Percentiles rank a stretch among this genome's conserved stretches.
phyloP scores from a whole-genome alignment of 192 early-diverging fungal species.

The Geranomyces variabilis region DNA sequence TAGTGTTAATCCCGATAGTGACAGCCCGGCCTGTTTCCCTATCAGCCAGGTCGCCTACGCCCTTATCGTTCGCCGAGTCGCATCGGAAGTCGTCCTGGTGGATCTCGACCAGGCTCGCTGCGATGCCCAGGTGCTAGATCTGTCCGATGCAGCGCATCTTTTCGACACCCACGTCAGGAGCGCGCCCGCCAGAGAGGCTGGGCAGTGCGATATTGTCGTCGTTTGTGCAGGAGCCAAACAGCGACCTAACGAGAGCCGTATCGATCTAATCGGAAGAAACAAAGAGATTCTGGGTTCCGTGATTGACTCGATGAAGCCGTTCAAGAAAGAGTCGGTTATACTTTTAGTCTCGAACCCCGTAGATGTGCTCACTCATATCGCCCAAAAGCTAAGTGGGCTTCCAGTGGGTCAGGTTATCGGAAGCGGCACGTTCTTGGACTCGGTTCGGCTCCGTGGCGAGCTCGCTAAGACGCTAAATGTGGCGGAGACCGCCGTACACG shows the following conservation, averaged over 20 bases:
- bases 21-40: not conserved
- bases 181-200: constrained; percentile 66
- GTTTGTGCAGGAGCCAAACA: constrained; percentile 86
- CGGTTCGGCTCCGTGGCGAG: constrained; percentile 67
- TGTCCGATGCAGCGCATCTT: constrained; percentile 78
- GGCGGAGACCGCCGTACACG: constrained; percentile 73
- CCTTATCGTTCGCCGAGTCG: constrained; percentile 4
- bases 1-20: too few species aligned
- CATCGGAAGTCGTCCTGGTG: constrained; percentile 24
- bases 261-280: constrained; percentile 76
- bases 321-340: constrained; percentile 66
- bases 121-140: constrained; percentile 79
- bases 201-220: constrained; percentile 82
- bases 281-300: constrained; percentile 74
- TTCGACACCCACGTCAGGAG: constrained; percentile 62
- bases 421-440: constrained; percentile 83
- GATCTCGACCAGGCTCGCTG: constrained; percentile 55
- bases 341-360: constrained; percentile 84
- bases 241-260: constrained; percentile 70
- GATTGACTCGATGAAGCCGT: constrained; percentile 73
- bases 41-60: constrained; percentile 15
- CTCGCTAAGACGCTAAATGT: constrained; percentile 62
- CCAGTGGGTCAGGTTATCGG: constrained; percentile 81
- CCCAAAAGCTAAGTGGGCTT: constrained; percentile 78
- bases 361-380: constrained; percentile 81